Percentiles rank a stretch among this genome's conserved stretches.
phyloP scores from a whole-genome alignment of 2,329 filamentous ascomycete genomes.

The Phoma sp. region DNA sequence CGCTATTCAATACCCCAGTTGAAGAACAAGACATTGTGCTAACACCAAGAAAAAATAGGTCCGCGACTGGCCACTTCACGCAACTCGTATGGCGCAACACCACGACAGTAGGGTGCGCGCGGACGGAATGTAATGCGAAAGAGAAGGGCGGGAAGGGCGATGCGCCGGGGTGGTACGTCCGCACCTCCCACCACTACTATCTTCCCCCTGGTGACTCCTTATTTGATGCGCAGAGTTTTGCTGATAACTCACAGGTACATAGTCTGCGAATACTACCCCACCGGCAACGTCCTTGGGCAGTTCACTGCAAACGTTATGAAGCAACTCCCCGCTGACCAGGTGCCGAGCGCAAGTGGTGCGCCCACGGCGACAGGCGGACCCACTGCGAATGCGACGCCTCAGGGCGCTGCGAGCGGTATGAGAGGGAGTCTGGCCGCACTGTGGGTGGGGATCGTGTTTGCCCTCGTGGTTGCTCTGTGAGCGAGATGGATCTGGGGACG shows the following conservation, averaged over 20 bases:
- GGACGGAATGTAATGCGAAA: constrained; percentile 23
- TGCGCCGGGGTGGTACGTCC: constrained; percentile 31
- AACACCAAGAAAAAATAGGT: constrained; percentile 37
- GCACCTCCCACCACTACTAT: too few species aligned
- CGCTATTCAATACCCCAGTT: constrained; percentile 37
- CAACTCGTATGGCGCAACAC: constrained; percentile 38
- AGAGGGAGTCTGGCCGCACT: background rate
- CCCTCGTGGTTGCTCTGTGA: background rate
- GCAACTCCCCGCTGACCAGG: constrained; percentile 9
- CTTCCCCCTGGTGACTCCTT: too few species aligned
- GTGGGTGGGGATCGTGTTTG: background rate
- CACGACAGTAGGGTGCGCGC: constrained; percentile 30
- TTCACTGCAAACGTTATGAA: constrained; percentile 44
- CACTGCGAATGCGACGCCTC: background rate
- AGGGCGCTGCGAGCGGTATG: background rate
- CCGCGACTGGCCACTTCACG: constrained; percentile 49
- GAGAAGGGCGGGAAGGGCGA: constrained; percentile 14
- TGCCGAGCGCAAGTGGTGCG: background rate
- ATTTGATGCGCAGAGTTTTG: too few species aligned
- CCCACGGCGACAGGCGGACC: background rate
- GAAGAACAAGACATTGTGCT: background rate
- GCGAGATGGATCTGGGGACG: too few species aligned
- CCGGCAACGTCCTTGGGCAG: constrained; percentile 45
- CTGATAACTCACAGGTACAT: constrained; percentile 7
- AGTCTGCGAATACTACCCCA: constrained; percentile 50